These are phyloP conservation scores for Arthrobotrys sphaeroides DNA, from an alignment of 2,329 filamentous ascomycete genomes.

Conservation along the genomic window DNA sequence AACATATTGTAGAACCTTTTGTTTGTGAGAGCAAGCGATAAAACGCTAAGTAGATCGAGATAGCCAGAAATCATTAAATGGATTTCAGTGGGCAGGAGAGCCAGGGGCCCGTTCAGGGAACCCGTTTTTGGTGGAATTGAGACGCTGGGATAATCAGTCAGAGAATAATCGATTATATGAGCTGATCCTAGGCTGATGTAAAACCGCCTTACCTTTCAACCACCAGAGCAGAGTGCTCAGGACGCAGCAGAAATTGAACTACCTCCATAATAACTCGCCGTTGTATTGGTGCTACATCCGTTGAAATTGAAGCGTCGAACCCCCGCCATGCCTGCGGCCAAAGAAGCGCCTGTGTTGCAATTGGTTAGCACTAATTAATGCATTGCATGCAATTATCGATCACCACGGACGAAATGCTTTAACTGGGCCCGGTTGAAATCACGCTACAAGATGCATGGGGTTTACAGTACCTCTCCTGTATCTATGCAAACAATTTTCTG, in stretches of 20 bases:
- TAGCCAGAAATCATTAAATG: conserved; percentile 17
- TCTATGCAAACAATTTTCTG: conserved; percentile 36
- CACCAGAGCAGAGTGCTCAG: conserved; percentile 23
- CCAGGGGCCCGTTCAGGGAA: not conserved
- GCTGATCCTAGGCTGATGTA: not conserved
- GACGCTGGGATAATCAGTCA: not conserved
- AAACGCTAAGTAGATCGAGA: conserved; percentile 16
- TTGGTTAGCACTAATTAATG: too few relatives aligned
- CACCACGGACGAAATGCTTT: too few relatives aligned
- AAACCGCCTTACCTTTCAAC: conserved; percentile 13
- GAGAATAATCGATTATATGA: not conserved
- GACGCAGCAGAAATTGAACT: conserved; percentile 14
- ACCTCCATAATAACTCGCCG: conserved; percentile 18
- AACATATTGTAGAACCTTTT: not conserved
- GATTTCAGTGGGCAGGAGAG: conserved; percentile 6
- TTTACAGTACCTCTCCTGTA: conserved; percentile 20
- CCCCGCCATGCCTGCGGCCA: conserved; percentile 22
- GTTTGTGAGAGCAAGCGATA: conserved; percentile 10
- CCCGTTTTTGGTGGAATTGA: too few relatives aligned
- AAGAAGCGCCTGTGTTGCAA: conserved; percentile 15
- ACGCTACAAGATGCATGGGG: too few relatives aligned
- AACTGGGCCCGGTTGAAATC: too few relatives aligned
- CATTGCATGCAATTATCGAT: too few relatives aligned
- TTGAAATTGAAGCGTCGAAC: not conserved
- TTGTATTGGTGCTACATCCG: conserved; percentile 4